Percentiles rank a stretch among this genome's conserved stretches.
phyloP scores from a whole-genome alignment of 495 filamentous ascomycete species.

The Trichoderma parareesei region DNA sequence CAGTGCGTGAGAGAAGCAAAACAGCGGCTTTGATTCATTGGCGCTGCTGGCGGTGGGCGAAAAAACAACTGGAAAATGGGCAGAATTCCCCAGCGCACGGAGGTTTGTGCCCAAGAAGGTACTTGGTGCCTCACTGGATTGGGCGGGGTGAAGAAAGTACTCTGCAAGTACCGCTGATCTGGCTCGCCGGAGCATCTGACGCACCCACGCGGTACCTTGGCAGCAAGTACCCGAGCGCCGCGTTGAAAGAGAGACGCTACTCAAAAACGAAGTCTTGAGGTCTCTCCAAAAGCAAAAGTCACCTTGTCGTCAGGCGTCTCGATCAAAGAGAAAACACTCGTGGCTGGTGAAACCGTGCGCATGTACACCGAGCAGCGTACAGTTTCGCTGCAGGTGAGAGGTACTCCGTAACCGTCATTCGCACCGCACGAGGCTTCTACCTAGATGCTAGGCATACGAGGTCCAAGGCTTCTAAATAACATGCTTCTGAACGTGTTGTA shows the following conservation, averaged over 20 bases:
- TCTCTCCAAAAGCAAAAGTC: neutral
- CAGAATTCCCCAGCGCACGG: neutral
- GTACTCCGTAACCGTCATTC: neutral
- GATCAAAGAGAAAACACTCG: neutral
- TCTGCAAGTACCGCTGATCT: neutral
- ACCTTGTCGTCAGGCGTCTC: constrained; percentile 6
- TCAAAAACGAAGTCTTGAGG: neutral
- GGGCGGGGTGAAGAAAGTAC: neutral
- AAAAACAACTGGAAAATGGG: constrained; percentile 8
- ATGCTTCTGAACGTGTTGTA: too few relatives aligned
- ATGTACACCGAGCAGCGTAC: neutral
- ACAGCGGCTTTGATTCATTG: constrained; percentile 5
- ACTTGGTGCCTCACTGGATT: neutral
- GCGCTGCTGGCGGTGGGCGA: neutral
- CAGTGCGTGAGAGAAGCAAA: constrained; percentile 7
- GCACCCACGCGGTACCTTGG: neutral
- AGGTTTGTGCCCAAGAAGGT: neutral
- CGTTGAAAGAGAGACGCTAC: neutral
- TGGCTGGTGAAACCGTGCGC: neutral
- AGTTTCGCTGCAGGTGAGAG: neutral
- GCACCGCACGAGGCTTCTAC: too few relatives aligned
- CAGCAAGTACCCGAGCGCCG: neutral
- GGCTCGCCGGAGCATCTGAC: neutral
- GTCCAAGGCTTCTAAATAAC: too few relatives aligned
- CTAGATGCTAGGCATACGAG: too few relatives aligned